phyloP scores from a whole-genome alignment of 495 filamentous ascomycete genomes.

The Penicillium steckii region DNA sequence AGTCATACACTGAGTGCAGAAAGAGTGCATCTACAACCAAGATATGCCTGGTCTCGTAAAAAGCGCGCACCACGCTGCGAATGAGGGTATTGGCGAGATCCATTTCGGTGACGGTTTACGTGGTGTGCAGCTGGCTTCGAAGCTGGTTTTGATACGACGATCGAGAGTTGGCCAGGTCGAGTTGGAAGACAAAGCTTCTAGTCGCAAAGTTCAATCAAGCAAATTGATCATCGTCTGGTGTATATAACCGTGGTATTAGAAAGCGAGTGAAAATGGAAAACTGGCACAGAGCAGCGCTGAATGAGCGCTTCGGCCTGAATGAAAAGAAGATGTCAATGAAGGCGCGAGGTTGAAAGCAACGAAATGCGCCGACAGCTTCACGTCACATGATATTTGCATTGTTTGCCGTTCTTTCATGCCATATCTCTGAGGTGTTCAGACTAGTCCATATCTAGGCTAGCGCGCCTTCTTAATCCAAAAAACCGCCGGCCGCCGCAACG shows the following conservation, averaged over 20 bases:
- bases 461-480: neutral
- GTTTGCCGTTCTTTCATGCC: neutral
- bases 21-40: constrained; percentile 90
- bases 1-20: constrained; percentile 77
- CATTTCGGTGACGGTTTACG: constrained; percentile 46
- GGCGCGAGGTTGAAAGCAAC: neutral
- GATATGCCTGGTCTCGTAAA: constrained; percentile 88
- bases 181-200: constrained; percentile 16
- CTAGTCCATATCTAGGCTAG: constrained; percentile 7
- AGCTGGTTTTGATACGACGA: neutral
- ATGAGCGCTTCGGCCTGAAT: constrained; percentile 5
- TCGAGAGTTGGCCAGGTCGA: constrained; percentile 2
- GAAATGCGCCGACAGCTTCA: constrained; percentile 12
- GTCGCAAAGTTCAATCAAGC: constrained; percentile 9
- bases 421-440: constrained; percentile 2
- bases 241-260: neutral
- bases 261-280: neutral
- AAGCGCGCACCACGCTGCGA: constrained; percentile 83
- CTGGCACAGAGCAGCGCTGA: neutral
- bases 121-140: neutral
- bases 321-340: neutral
- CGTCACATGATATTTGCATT: constrained; percentile 10
- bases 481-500: constrained; percentile 3
- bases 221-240: constrained; percentile 10
- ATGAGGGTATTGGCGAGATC: constrained; percentile 86